Evolutionary conservation across 768 basidiomycete genomes (phyloP), one percentile per base, ranked within the genome.

Genomic region (Omphalotus guepiniiformis): DNA sequence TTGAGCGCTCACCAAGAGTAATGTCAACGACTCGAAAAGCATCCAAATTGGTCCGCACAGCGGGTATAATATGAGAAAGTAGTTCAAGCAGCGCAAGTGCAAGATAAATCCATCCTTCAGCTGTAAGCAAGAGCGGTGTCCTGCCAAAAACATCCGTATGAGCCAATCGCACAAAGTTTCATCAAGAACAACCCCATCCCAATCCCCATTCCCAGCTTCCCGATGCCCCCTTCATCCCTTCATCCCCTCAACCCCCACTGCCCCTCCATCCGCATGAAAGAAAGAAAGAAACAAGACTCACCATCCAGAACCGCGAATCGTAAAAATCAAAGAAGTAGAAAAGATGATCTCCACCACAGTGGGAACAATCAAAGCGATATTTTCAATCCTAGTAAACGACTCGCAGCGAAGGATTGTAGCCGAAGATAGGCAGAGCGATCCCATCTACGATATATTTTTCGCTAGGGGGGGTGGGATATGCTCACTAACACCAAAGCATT

Each of bases 401-500:
- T 75, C 63, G 60, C 88, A 91, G 50, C 88, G 88, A 53, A 91
- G 77, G 53, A 80, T 85, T 32, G 83, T 65, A 49, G 82, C 78
- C 29, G 78, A 67, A 25, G 88, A 89, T 52, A 90, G 69, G 65
- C 88, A 91, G 57, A 80, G 66, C 49, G 74, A 72, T 67, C 64
- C 71, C 75, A 75, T 76, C 46, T 47, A 47, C 26, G 28, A 12
- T 19, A 12, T 30, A n/a, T n/a, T n/a, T n/a, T n/a, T n/a, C n/a
- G n/a, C n/a, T n/a, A n/a, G n/a, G n/a, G n/a, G n/a, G n/a, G n/a
- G n/a, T n/a, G n/a, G n/a, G n/a, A n/a, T n/a, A n/a, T n/a, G n/a
- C n/a, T n/a, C n/a, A n/a, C n/a, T n/a, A n/a, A n/a, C n/a, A n/a
- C n/a, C n/a, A n/a, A n/a, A n/a, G n/a, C n/a, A n/a, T n/a, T n/a